Base-by-base conservation (phyloP, 2,329 filamentous ascomycete genomes). In the Exophiala dermatitidis region DNA sequence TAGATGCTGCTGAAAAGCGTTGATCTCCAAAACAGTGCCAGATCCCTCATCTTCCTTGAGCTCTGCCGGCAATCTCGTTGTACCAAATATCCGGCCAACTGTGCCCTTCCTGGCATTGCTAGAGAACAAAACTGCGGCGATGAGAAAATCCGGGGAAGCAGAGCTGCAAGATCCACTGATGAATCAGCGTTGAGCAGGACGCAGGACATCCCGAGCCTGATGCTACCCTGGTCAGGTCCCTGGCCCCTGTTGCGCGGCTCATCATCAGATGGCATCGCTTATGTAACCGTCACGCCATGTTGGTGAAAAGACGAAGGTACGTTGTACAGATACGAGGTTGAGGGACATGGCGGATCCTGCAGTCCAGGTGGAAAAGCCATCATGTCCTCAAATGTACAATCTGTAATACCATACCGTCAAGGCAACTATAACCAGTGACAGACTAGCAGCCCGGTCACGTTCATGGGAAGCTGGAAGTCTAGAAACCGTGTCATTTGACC, bases 81-180 rank as follows among this genome's bases (percentile, higher is more conserved):
- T 19, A 19, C 19, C 19, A 19, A 19, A 37, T 37, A 37, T 37
- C 34, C n/a, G 7, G 34, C 38, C 6, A 8, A 19, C 12, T 42
- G 6, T 6, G 38, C 10, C 19, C 12, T 6, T 42, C 38, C 38
- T 26, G 33, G 33, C 33, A 34, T 34, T 34, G 6, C 33, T 10
- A 34, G 10, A 34, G 33, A 34, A 6, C 12, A 19, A 42, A 19
- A 19, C 12, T 9, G 28, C 7, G 28, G 29, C 4, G 26, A 5
- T 7, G 12, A 6, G 12, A 46, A 32, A 46, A 46, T 46, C 44
- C 44, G 44, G 44, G 44, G 44, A 46, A 46, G 32, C 28, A 10
- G 19, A 31, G 29, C 29, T 33, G 10, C 29, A 5, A n/a, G n/a
- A 31, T 46, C 30, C 30, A 9, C 7, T 6, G 6, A 42, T n/a